phyloP scores from a whole-genome alignment of 108 stramenopile genomes.

The Pseudonitzschia multiseries region DNA sequence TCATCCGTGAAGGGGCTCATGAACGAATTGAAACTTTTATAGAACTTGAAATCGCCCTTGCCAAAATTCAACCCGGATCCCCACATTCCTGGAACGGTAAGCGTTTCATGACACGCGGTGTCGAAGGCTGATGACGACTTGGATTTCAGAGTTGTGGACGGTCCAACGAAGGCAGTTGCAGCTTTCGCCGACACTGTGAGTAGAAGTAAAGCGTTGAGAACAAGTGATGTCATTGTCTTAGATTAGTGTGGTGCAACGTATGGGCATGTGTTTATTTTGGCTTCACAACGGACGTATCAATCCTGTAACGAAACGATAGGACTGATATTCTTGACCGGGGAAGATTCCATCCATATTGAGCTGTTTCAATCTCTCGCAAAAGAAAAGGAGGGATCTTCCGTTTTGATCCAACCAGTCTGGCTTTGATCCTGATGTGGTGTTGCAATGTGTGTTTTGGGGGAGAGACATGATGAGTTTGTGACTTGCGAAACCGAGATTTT shows the following conservation, averaged over 20 bases:
- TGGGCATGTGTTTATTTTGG: too few relatives aligned
- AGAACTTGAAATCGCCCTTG: conserved; percentile 73
- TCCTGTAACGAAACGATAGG: too few relatives aligned
- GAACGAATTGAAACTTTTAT: conserved; percentile 63
- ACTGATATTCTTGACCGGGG: too few relatives aligned
- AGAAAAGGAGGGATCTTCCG: too few relatives aligned
- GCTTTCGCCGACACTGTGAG: not conserved
- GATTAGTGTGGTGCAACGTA: not conserved
- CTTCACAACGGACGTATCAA: too few relatives aligned
- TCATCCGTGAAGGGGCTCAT: conserved; percentile 79
- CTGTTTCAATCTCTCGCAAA: too few relatives aligned
- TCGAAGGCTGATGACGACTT: conserved; percentile 10
- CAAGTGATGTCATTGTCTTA: not conserved
- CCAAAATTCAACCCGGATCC: conserved; percentile 61
- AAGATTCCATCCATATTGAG: too few relatives aligned
- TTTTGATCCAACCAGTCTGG: too few relatives aligned
- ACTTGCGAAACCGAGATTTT: too few relatives aligned
- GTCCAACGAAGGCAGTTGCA: not conserved
- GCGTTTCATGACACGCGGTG: conserved; percentile 14
- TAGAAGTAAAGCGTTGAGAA: not conserved
- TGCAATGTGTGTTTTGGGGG: too few relatives aligned
- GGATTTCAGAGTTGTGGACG: not conserved
- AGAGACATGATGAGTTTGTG: too few relatives aligned
- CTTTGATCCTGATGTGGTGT: too few relatives aligned
- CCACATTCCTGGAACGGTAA: conserved; percentile 57